Conservation (phyloP, 2,329 filamentous ascomycete species). For the Stemphylium beticola region DNA sequence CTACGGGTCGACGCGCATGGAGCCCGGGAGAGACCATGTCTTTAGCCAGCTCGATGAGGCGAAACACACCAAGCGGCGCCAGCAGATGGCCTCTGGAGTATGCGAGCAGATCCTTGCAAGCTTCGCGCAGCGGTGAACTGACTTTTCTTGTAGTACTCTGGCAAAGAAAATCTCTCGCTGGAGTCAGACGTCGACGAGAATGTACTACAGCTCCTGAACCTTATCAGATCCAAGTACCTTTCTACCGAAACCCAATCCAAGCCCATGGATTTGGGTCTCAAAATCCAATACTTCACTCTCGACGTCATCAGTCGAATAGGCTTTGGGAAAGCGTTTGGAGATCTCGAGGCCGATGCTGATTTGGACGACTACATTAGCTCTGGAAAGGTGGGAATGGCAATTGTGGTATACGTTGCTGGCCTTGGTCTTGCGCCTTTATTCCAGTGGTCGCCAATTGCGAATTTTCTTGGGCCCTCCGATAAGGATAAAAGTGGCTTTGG, state of each 20-base stretch:
- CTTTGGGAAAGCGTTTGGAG: slow-evolving; percentile 59
- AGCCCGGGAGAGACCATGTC: slow-evolving; percentile 58
- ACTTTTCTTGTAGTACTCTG: slow-evolving; percentile 49
- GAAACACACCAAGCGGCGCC: slow-evolving; percentile 49
- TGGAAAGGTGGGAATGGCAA: slow-evolving; percentile 38
- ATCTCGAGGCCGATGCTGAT: slow-evolving; percentile 57
- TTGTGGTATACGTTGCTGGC: slow-evolving; percentile 8
- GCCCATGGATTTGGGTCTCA: slow-evolving; percentile 54
- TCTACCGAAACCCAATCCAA: slow-evolving; percentile 11
- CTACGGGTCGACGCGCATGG: slow-evolving; percentile 50
- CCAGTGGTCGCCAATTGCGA: slow-evolving; percentile 26
- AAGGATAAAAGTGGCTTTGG: slow-evolving; percentile 40
- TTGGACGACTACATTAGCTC: slow-evolving; percentile 53
- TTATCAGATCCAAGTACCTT: slow-evolving; percentile 56
- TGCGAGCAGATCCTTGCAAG: background rate
- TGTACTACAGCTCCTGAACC: slow-evolving; percentile 53
- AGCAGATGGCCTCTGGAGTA: slow-evolving; percentile 57
- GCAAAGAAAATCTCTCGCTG: slow-evolving; percentile 58
- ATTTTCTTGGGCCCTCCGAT: slow-evolving; percentile 32
- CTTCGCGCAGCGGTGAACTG: background rate
- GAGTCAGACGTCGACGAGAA: slow-evolving; percentile 57
- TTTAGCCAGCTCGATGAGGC: slow-evolving; percentile 57
- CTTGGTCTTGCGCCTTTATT: slow-evolving; percentile 21
- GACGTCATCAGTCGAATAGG: slow-evolving; percentile 61
- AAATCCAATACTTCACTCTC: slow-evolving; percentile 60